A percentile compares a stretch with the other conserved stretches of the same genome.
Evolutionary conservation across 768 basidiomycete genomes (phyloP).

Genomic region (Obba rivulosa): DNA sequence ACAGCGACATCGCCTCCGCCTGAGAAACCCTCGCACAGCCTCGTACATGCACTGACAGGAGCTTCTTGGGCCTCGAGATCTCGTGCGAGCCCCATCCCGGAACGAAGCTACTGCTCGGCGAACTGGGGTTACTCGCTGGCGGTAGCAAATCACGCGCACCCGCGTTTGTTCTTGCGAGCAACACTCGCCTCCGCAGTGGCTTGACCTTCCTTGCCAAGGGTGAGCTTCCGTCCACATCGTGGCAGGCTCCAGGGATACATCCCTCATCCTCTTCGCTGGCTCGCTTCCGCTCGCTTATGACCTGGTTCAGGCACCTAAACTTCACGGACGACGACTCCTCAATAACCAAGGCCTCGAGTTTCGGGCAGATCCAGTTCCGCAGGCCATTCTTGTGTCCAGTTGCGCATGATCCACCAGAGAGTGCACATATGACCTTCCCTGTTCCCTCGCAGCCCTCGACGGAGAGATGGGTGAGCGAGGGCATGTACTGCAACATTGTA

Average conservation of each 20-base stretch:
- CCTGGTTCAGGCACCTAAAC: conserved; percentile 7
- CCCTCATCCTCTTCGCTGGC: neutral
- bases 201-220: too few relatives aligned
- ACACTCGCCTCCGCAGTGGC: too few relatives aligned
- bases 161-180: too few relatives aligned
- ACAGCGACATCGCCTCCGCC: neutral
- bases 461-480: conserved; percentile 40
- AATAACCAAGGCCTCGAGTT: conserved; percentile 1
- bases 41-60: neutral
- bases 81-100: conserved; percentile 6
- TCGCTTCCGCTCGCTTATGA: neutral
- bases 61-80: neutral
- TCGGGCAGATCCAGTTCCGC: conserved; percentile 9
- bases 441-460: conserved; percentile 43
- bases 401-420: conserved; percentile 34
- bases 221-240: too few relatives aligned
- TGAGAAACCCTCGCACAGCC: neutral
- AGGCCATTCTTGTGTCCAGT: neutral
- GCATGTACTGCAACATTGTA: conserved; percentile 48
- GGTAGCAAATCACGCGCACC: too few relatives aligned
- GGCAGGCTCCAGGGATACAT: too few relatives aligned
- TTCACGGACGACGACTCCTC: conserved; percentile 1
- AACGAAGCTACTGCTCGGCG: conserved; percentile 6
- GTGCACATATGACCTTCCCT: conserved; percentile 32
- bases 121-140: too few relatives aligned